Evolutionary conservation across 345 rosid species (phyloP), one percentile per base, ranked within the genome.

Genomic region (Arabis alpina): DNA sequence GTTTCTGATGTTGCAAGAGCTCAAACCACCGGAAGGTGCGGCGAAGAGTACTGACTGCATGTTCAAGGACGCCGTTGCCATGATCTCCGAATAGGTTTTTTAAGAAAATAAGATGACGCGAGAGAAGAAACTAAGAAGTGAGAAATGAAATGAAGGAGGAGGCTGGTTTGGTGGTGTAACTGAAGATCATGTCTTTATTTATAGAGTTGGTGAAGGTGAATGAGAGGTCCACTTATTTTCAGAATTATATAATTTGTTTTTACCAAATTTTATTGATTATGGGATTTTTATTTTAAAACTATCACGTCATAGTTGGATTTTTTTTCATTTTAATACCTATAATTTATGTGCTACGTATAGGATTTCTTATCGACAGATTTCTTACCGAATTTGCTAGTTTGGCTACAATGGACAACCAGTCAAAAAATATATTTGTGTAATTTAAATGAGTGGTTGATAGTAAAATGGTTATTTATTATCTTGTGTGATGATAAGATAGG

Each of bases 31-130:
- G 7, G 73, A 66, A 1, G 89, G 86, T 23, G 72, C 71, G 0
- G 71, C 74, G 0, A 86, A 68, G 23, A 19, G 23, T 51, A 81
- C 55, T 8, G 88, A 71, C 36, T 83, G 88, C 79, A 84, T 60
- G n/a, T 51, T 48, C 5, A 61, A 27, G 49, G 80, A 41, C 3
- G 81, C 32, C 10, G 81, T 67, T 19, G 84, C 82, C 85, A 87
- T 19, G 23, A 19, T 86, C 37, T 61, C 25, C 47, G 36, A 48
- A 12, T 8, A 15, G 25, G 6, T 2, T 9, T n/a, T 34, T 32
- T 16, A 44, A 42, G 23, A 16, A 16, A 42, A 4, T 32, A 27
- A 42, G 14, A 27, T 6, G 47, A 47, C 37, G 37, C 4, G 19
- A 70, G 53, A 60, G 53, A 13, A 9, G 0, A 60, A 61, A 45